Base-by-base conservation (phyloP, 768 basidiomycete genomes). In the Mycena alexandri region DNA sequence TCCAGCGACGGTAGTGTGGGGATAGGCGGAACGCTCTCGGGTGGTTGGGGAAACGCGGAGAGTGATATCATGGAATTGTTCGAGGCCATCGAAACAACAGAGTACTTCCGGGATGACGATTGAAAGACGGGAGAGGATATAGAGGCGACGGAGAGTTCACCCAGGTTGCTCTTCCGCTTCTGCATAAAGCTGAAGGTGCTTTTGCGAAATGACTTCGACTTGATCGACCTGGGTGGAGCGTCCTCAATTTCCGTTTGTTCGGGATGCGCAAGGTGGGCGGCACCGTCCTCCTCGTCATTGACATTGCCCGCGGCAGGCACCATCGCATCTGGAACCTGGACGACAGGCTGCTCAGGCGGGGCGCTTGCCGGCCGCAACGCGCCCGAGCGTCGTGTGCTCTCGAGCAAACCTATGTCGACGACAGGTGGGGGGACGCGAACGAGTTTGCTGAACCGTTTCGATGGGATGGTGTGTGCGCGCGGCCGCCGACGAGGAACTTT, bases 1-100 rank as follows among this genome's bases (percentile, higher is more conserved):
- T 54, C 17, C 21, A 51, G 24, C 21, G 51, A 36, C n/a, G 69
- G 69, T 43, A 60, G 14, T 11, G 38, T 12, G 8, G 69, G 64
- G 17, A 70, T 64, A n/a, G 63, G 60, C 44, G 64, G 56, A 34
- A 46, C 10, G 24, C 1, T 19, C 4, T 34, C 50, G 13, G 70
- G 61, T 24, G 66, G 65, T 36, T 33, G 42, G 21, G 70, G 70
- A 43, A 71, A 71, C 4, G 70, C 57, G 34, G 70, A 71, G 42
- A 67, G 62, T 12, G 70, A 61, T 10, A 71, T 16, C 60, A 52
- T 50, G 24, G 69, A 71, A 24, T 41, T 8, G 47, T 63, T 70
- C n/a, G 65, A 61, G 16, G 54, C 61, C 55, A 68, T 63, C 22
- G 70, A 65, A 21, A 50, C 46, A 29, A 41, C 61, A 14, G 70